Conservation (phyloP, 2,329 filamentous ascomycete genomes). For the Penicillium sp. region DNA sequence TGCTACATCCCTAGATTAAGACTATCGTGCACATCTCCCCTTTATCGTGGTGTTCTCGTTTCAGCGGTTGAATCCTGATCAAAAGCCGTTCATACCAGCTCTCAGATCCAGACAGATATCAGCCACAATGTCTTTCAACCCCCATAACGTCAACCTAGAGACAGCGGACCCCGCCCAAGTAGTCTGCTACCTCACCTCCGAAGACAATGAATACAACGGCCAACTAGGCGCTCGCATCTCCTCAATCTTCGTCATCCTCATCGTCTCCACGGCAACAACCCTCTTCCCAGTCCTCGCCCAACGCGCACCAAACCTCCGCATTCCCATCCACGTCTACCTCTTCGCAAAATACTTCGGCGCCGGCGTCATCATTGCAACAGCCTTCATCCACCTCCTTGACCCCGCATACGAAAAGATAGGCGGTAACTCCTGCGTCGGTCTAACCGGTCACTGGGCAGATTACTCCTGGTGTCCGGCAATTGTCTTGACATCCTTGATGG, state of each 20-base stretch:
- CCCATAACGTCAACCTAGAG: slow-evolving; percentile 45
- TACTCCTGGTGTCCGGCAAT: slow-evolving; percentile 55
- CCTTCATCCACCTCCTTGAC: slow-evolving; percentile 48
- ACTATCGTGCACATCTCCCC: slow-evolving; percentile 1
- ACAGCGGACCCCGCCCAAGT: slow-evolving; percentile 44
- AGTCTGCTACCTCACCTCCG: slow-evolving; percentile 50
- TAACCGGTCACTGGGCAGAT: slow-evolving; percentile 51
- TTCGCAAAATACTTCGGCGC: slow-evolving; percentile 49
- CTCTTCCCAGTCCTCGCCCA: slow-evolving; percentile 49
- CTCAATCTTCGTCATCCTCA: slow-evolving; percentile 46
- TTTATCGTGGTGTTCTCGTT: neutral
- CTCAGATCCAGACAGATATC: neutral
- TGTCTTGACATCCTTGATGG: slow-evolving; percentile 46
- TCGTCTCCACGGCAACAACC: slow-evolving; percentile 42
- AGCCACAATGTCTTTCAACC: slow-evolving; percentile 33
- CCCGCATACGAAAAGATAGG: slow-evolving; percentile 47
- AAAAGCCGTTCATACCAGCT: neutral
- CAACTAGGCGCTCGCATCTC: slow-evolving; percentile 44
- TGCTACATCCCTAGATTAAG: neutral
- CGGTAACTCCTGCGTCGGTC: slow-evolving; percentile 49
- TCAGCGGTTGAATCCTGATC: neutral
- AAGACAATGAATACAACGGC: slow-evolving; percentile 54
- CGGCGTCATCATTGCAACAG: slow-evolving; percentile 48
- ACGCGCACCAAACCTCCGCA: slow-evolving; percentile 35
- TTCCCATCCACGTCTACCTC: slow-evolving; percentile 46